Conservation (phyloP, 768 basidiomycete species). For the Lepiota venenata region DNA sequence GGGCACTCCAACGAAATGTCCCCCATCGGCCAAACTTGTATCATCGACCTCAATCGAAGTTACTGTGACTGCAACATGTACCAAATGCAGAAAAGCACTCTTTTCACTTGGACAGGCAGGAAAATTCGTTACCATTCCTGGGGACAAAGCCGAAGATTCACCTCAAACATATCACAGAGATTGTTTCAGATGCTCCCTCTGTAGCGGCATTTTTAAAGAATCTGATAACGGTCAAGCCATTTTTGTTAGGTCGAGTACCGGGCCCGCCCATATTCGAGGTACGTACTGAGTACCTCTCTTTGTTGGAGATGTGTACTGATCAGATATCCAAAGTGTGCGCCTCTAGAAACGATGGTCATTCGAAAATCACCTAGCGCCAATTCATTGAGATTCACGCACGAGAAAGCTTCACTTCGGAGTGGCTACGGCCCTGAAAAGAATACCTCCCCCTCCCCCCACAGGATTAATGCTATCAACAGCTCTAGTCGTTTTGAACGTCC, state of each 20-base stretch:
- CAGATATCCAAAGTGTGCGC: slow-evolving; percentile 36
- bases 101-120: slow-evolving; percentile 57
- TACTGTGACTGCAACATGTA: slow-evolving; percentile 46
- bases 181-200: slow-evolving; percentile 74
- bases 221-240: slow-evolving; percentile 56
- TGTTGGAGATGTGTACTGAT: slow-evolving; percentile 2
- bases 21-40: slow-evolving; percentile 16
- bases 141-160: slow-evolving; percentile 34
- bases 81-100: slow-evolving; percentile 55
- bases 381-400: slow-evolving; percentile 13
- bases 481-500: slow-evolving; percentile 28
- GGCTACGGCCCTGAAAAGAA: not conserved
- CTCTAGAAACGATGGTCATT: slow-evolving; percentile 37
- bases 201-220: slow-evolving; percentile 62
- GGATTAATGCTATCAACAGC: slow-evolving; percentile 15
- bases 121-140: slow-evolving; percentile 71
- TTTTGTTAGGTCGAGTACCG: slow-evolving; percentile 64
- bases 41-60: slow-evolving; percentile 4
- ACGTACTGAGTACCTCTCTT: slow-evolving; percentile 9
- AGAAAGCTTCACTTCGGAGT: slow-evolving; percentile 12
- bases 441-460: slow-evolving; percentile 14
- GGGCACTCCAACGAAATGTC: slow-evolving; percentile 27
- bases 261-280: slow-evolving; percentile 71
- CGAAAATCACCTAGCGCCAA: slow-evolving; percentile 29
- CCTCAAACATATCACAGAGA: slow-evolving; percentile 68